A percentile compares a stretch with the other conserved stretches of the same genome.
These are phyloP conservation scores for Comarum palustre DNA, from an alignment of 306 rosid genomes.

Conservation along the genomic window DNA sequence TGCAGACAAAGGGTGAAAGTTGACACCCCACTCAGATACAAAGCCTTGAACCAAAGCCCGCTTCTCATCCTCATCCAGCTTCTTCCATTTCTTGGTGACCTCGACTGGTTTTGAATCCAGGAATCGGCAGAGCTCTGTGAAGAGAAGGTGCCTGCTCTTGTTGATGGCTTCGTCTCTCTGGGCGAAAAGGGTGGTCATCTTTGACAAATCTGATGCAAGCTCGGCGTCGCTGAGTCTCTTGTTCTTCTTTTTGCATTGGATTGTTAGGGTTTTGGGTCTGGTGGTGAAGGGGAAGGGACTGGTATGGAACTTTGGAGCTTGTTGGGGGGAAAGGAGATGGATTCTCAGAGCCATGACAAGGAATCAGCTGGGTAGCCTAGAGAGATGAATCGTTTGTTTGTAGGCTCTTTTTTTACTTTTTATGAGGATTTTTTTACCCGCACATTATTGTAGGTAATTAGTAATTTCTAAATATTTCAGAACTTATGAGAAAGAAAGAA, in stretches of 20 bases:
- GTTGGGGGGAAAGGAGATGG: slow-evolving; percentile 11
- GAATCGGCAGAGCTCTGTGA: slow-evolving; percentile 51
- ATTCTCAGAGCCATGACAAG: slow-evolving; percentile 44
- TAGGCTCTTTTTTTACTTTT: too few relatives aligned
- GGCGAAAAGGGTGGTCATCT: slow-evolving; percentile 36
- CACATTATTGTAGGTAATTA: too few relatives aligned
- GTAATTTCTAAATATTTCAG: too few relatives aligned
- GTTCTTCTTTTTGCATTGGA: slow-evolving; percentile 36
- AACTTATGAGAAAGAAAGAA: too few relatives aligned
- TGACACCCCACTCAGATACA: slow-evolving; percentile 52
- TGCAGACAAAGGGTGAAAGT: slow-evolving; percentile 78
- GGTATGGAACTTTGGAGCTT: slow-evolving; percentile 20
- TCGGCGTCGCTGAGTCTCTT: slow-evolving; percentile 40
- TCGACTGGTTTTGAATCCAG: slow-evolving; percentile 49
- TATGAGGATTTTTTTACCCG: too few relatives aligned
- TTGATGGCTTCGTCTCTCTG: slow-evolving; percentile 63
- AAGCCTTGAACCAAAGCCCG: slow-evolving; percentile 48
- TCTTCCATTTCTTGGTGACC: slow-evolving; percentile 50
- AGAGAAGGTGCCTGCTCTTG: slow-evolving; percentile 64
- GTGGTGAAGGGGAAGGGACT: slow-evolving; percentile 7
- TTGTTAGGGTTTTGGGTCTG: slow-evolving; percentile 26
- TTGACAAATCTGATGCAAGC: slow-evolving; percentile 56
- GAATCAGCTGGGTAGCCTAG: neutral
- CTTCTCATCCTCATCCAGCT: slow-evolving; percentile 53
- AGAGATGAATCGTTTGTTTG: too few relatives aligned